Evolutionary conservation across 2,329 filamentous ascomycete species (phyloP).

Genomic region (Bipolaris gigantea): DNA sequence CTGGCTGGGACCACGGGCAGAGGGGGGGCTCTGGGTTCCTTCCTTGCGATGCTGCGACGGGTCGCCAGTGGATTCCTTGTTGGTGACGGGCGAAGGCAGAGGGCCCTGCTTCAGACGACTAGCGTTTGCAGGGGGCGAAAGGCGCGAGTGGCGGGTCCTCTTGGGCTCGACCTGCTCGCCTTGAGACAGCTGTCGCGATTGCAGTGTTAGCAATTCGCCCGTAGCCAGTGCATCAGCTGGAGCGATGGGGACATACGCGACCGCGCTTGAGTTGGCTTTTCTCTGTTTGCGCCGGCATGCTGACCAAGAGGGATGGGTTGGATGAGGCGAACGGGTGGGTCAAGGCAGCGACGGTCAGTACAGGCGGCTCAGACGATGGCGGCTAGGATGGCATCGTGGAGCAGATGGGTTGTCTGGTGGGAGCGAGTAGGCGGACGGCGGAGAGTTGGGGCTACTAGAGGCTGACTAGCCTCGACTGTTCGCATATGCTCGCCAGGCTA

Average conservation of each 20-base stretch:
- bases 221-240: background rate
- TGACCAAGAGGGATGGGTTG: slow-evolving; percentile 1
- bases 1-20: slow-evolving; percentile 41
- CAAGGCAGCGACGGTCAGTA: slow-evolving; percentile 25
- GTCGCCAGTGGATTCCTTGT: slow-evolving; percentile 61
- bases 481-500: slow-evolving; percentile 10
- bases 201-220: slow-evolving; percentile 21
- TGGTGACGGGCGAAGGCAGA: slow-evolving; percentile 79
- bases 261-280: slow-evolving; percentile 84
- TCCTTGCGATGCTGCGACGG: slow-evolving; percentile 66
- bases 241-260: slow-evolving; percentile 59
- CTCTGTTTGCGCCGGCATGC: slow-evolving; percentile 64
- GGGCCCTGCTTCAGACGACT: slow-evolving; percentile 56
- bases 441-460: slow-evolving; percentile 20
- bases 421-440: slow-evolving; percentile 13
- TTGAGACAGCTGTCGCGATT: slow-evolving; percentile 61
- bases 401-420: slow-evolving; percentile 4
- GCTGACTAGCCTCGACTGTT: slow-evolving; percentile 17
- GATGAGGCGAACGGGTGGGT: slow-evolving; percentile 10
- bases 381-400: slow-evolving; percentile 24
- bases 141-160: slow-evolving; percentile 77
- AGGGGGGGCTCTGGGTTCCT: slow-evolving; percentile 68
- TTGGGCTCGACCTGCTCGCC: slow-evolving; percentile 70
- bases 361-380: slow-evolving; percentile 19
- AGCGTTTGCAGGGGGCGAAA: slow-evolving; percentile 53